Percentiles rank a stretch among this genome's conserved stretches.
Conservation (phyloP, 108 stramenopile species). For the Nitzschia sp. region DNA sequence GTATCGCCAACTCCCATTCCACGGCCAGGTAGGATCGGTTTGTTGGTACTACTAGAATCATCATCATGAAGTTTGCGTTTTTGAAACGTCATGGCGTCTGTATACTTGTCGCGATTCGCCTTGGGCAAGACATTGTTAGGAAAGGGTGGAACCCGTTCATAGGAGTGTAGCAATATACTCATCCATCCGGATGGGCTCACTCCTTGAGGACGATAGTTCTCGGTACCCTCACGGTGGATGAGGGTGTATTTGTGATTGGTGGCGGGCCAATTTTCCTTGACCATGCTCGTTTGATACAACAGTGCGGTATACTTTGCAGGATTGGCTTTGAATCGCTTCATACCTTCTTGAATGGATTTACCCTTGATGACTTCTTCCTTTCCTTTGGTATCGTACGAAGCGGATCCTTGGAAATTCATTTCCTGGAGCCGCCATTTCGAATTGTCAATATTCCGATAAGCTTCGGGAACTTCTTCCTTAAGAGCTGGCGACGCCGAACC, state of each 20-base stretch:
- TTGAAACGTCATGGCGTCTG: constrained; percentile 28
- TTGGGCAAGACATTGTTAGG: constrained; percentile 21
- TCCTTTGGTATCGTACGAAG: constrained; percentile 7
- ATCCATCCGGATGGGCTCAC: constrained; percentile 31
- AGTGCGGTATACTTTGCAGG: constrained; percentile 30
- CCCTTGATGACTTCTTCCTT: constrained; percentile 17
- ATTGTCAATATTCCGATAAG: constrained; percentile 14
- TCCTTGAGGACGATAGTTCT: constrained; percentile 17
- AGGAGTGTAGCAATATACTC: constrained; percentile 28
- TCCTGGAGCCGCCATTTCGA: constrained; percentile 29
- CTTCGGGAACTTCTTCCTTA: constrained; percentile 15
- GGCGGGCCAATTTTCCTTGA: constrained; percentile 30
- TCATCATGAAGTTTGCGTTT: constrained; percentile 19
- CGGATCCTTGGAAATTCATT: constrained; percentile 17
- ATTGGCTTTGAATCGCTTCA: constrained; percentile 25
- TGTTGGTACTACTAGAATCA: constrained; percentile 8
- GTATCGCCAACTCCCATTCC: constrained; percentile 49
- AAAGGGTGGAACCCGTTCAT: constrained; percentile 26
- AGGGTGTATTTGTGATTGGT: constrained; percentile 27
- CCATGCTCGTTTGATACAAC: constrained; percentile 31
- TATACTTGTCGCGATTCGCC: constrained; percentile 26
- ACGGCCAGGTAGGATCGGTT: constrained; percentile 43
- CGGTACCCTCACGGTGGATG: constrained; percentile 38
- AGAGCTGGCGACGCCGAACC: neutral
- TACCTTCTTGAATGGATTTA: constrained; percentile 21